phyloP scores from a whole-genome alignment of 352 stramenopile genomes.

The Pythium utonaiense region DNA sequence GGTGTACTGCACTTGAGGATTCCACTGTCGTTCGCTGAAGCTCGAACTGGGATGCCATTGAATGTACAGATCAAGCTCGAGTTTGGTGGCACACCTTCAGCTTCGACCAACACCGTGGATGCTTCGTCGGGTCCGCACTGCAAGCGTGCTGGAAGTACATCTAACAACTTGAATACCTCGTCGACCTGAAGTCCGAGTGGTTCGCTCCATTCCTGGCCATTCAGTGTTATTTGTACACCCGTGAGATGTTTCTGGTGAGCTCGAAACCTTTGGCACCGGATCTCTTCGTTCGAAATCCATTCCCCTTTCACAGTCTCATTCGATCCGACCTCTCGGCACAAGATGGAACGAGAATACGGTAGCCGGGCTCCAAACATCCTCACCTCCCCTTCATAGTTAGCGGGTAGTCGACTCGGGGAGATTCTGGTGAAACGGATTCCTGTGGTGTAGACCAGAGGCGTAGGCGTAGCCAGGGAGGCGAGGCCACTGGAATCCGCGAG shows the following conservation, averaged over 20 bases:
- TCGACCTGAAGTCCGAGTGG: background rate
- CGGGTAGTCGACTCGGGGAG: background rate
- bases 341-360: slow-evolving; percentile 2
- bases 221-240: slow-evolving; percentile 13
- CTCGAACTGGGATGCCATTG: slow-evolving; percentile 5
- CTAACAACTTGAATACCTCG: background rate
- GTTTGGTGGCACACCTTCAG: background rate
- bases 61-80: slow-evolving; percentile 14
- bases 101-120: background rate
- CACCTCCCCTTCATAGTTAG: slow-evolving; percentile 5
- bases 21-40: background rate
- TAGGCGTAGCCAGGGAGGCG: background rate
- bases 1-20: slow-evolving; percentile 3
- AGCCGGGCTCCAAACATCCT: slow-evolving; percentile 3
- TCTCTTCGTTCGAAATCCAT: slow-evolving; percentile 13
- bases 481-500: slow-evolving; percentile 1
- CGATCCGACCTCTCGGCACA: background rate
- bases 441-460: slow-evolving; percentile 3
- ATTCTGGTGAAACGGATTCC: background rate
- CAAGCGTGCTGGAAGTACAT: background rate
- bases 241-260: background rate
- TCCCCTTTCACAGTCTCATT: slow-evolving; percentile 6
- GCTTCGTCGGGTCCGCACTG: background rate
- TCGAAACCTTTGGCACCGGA: slow-evolving; percentile 1
- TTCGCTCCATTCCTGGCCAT: slow-evolving; percentile 24